Percentiles rank a stretch among this genome's conserved stretches.
Evolutionary conservation across 306 rosid species (phyloP).

Genomic region (Lithocarpus polystachyus): DNA sequence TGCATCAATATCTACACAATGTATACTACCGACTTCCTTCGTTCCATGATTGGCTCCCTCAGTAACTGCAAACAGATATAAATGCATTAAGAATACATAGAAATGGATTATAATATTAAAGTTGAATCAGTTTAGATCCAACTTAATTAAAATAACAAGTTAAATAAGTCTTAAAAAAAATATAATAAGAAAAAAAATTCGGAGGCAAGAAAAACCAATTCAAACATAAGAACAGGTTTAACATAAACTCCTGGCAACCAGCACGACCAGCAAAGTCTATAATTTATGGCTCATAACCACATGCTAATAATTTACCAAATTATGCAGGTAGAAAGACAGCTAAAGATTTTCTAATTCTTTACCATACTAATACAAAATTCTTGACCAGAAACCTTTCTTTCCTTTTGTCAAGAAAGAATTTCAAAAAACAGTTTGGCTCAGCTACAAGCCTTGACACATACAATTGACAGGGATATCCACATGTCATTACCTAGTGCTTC

Average conservation of each 20-base stretch:
- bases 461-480: too few relatives aligned
- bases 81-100: not conserved
- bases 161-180: not conserved
- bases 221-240: not conserved
- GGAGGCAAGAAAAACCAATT: constrained; percentile 9
- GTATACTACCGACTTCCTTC: constrained; percentile 32
- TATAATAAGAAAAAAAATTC: not conserved
- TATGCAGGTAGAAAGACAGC: too few relatives aligned
- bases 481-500: too few relatives aligned
- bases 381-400: too few relatives aligned
- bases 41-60: constrained; percentile 29
- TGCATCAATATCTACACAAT: constrained; percentile 42
- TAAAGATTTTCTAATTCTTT: too few relatives aligned
- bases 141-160: constrained; percentile 9
- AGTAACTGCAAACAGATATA: constrained; percentile 28
- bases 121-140: constrained; percentile 11
- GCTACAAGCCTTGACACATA: too few relatives aligned
- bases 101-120: not conserved
- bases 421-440: too few relatives aligned
- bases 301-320: too few relatives aligned
- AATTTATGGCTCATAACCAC: too few relatives aligned
- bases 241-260: not conserved
- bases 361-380: too few relatives aligned
- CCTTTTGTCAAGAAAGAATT: too few relatives aligned
- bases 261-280: not conserved